Conservation (phyloP, 768 basidiomycete genomes). For the Auriscalpium vulgare region DNA sequence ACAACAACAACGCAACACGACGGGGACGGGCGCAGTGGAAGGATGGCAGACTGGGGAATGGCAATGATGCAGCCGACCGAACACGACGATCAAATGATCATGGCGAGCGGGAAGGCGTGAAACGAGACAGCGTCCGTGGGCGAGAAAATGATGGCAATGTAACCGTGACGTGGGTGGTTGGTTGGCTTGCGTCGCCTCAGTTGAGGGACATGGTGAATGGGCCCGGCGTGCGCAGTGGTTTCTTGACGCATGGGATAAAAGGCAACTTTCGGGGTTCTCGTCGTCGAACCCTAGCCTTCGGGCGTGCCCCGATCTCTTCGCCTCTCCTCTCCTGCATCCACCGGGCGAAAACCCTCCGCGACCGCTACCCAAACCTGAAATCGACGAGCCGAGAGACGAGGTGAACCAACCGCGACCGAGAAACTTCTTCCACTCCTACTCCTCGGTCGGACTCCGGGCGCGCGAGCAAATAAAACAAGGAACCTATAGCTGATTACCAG, state of each 20-base stretch:
- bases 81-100: background rate
- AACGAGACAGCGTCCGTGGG: slow-evolving; percentile 73
- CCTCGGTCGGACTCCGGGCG: slow-evolving; percentile 40
- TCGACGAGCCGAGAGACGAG: slow-evolving; percentile 29
- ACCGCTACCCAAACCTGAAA: slow-evolving; percentile 30
- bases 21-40: slow-evolving; percentile 21
- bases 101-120: slow-evolving; percentile 32
- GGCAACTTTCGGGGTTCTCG: too few species aligned
- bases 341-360: slow-evolving; percentile 15
- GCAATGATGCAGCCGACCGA: slow-evolving; percentile 7
- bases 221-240: background rate
- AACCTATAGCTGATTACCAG: slow-evolving; percentile 30
- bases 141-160: slow-evolving; percentile 23
- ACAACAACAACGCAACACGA: slow-evolving; percentile 9
- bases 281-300: slow-evolving; percentile 1
- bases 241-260: too few species aligned
- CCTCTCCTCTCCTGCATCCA: background rate
- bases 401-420: slow-evolving; percentile 25
- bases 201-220: background rate
- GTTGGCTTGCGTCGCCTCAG: background rate
- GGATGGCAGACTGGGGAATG: slow-evolving; percentile 7
- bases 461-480: slow-evolving; percentile 25
- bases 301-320: slow-evolving; percentile 18
- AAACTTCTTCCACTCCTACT: slow-evolving; percentile 25
- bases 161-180: background rate